Evolutionary conservation across 2,329 filamentous ascomycete genomes (phyloP).

Genomic region (Sclerotiophoma versabilis): DNA sequence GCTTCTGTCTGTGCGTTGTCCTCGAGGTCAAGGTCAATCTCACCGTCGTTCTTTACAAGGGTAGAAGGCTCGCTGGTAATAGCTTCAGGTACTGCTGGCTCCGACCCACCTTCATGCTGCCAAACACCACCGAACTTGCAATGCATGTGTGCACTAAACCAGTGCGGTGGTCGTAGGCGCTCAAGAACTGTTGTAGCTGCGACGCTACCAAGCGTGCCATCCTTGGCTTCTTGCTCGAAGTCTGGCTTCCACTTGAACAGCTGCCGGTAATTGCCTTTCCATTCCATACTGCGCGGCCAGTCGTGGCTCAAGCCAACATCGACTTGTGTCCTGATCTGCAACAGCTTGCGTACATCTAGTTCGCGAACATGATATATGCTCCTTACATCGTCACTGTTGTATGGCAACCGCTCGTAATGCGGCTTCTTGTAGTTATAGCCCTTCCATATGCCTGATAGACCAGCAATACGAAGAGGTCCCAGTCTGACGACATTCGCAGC

Average conservation of each 20-base stretch:
- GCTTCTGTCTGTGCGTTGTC: slow-evolving; percentile 50
- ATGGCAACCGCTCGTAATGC: slow-evolving; percentile 87
- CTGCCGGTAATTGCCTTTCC: slow-evolving; percentile 70
- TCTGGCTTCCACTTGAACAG: slow-evolving; percentile 77
- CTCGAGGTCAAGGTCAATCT: slow-evolving; percentile 62
- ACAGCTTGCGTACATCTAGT: slow-evolving; percentile 86
- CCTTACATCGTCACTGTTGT: slow-evolving; percentile 76
- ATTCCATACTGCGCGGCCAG: slow-evolving; percentile 88
- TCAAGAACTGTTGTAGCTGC: slow-evolving; percentile 84
- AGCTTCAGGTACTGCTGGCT: slow-evolving; percentile 27
- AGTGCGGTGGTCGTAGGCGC: slow-evolving; percentile 79
- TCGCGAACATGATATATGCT: slow-evolving; percentile 91
- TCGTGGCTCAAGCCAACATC: slow-evolving; percentile 94
- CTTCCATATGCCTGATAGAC: slow-evolving; percentile 95
- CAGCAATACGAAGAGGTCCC: slow-evolving; percentile 85
- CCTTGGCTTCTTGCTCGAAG: slow-evolving; percentile 77
- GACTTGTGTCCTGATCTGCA: slow-evolving; percentile 84
- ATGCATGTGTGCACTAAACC: slow-evolving; percentile 92
- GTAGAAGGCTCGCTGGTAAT: background rate
- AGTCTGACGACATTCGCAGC: slow-evolving; percentile 87
- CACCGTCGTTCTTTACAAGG: slow-evolving; percentile 65
- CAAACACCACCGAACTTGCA: slow-evolving; percentile 78
- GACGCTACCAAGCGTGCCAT: slow-evolving; percentile 77
- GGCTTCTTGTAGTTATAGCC: slow-evolving; percentile 83
- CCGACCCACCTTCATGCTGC: slow-evolving; percentile 49